Evolutionary conservation across 164 flowering plant genomes (phyloP).

Genomic region (Umbellularia californica): DNA sequence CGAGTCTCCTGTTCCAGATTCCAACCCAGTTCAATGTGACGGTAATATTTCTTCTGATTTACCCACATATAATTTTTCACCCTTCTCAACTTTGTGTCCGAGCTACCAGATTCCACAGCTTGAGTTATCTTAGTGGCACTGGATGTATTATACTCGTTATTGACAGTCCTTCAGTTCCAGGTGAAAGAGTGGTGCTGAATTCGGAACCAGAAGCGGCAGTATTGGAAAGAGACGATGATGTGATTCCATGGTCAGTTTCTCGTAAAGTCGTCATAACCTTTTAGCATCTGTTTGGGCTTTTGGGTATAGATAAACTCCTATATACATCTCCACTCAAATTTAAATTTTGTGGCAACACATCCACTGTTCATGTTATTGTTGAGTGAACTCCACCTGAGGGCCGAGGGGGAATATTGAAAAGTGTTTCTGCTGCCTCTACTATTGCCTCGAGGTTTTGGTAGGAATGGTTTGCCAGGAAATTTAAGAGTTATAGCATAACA

Average conservation of each 20-base stretch:
- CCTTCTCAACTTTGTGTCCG: background rate
- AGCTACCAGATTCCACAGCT: background rate
- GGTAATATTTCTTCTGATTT: conserved; percentile 6
- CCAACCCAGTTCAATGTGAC: conserved; percentile 5
- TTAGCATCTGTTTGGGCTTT: too few relatives aligned
- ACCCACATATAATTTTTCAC: background rate
- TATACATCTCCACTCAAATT: background rate
- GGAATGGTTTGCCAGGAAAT: too few relatives aligned
- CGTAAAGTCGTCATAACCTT: background rate
- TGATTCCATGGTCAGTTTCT: conserved; percentile 19
- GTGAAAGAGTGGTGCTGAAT: conserved; percentile 7
- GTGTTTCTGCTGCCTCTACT: too few relatives aligned
- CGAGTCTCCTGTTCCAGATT: conserved; percentile 6
- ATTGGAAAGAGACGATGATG: conserved; percentile 14
- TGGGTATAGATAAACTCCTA: background rate
- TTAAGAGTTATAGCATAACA: background rate
- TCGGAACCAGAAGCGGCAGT: conserved; percentile 9
- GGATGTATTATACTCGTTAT: background rate
- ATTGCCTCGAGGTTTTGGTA: too few relatives aligned
- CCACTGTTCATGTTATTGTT: too few relatives aligned
- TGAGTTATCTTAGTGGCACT: background rate
- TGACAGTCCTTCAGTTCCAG: conserved; percentile 6
- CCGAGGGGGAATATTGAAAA: too few relatives aligned
- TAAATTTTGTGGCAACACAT: too few relatives aligned
- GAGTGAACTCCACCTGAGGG: too few relatives aligned